These are phyloP conservation scores for Sporisorium iseilematis-ciliati DNA, from an alignment of 1,284 basidiomycete species.

Conservation along the genomic window DNA sequence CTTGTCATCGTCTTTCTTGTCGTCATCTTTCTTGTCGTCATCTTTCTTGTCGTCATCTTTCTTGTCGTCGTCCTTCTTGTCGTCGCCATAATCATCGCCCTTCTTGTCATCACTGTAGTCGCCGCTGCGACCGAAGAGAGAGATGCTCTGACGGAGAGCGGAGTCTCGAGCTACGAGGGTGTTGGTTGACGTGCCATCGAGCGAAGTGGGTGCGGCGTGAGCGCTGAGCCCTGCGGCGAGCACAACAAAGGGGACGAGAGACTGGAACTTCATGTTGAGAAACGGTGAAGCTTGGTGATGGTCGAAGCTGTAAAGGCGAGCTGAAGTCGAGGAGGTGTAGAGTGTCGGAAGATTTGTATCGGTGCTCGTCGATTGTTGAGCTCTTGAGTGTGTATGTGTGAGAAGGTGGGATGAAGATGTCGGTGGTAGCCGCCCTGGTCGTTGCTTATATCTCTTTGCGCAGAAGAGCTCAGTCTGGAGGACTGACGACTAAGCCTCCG, in stretches of 20 bases:
- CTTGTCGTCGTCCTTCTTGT: constrained; percentile 10
- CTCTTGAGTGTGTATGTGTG: background rate
- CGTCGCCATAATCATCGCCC: background rate
- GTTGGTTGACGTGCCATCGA: constrained; percentile 8
- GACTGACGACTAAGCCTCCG: background rate
- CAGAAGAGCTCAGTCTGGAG: background rate
- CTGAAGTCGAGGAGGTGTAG: background rate
- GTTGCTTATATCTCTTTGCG: background rate
- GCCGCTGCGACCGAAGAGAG: constrained; percentile 20
- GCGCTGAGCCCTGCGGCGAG: constrained; percentile 36
- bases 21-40: constrained; percentile 7
- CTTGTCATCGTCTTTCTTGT: background rate
- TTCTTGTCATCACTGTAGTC: constrained; percentile 4
- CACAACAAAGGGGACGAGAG: constrained; percentile 31
- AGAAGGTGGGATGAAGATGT: background rate
- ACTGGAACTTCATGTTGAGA: constrained; percentile 38
- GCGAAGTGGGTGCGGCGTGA: constrained; percentile 27
- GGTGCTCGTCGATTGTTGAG: background rate
- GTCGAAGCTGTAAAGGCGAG: background rate
- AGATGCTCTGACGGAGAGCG: background rate
- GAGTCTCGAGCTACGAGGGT: constrained; percentile 18
- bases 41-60: constrained; percentile 11
- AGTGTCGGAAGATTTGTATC: background rate
- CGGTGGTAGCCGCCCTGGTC: background rate
- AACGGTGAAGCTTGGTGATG: too few species aligned